Percentiles rank a stretch among this genome's conserved stretches.
Conservation (phyloP, 345 rosid genomes). For the Citrus inodora region DNA sequence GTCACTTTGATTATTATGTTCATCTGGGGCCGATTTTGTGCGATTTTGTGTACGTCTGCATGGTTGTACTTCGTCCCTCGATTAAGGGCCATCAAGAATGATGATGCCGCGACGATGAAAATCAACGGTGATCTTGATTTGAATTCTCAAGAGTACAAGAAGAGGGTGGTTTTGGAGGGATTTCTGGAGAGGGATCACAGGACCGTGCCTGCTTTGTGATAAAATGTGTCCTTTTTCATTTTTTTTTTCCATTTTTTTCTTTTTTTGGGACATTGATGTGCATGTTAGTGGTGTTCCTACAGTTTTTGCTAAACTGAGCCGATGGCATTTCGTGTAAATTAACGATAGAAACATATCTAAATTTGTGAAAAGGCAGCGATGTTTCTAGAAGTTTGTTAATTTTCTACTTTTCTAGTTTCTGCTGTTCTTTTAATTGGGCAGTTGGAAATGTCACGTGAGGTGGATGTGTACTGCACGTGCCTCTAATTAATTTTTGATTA, state of each 20-base stretch:
- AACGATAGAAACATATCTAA: not conserved
- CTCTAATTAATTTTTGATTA: not conserved
- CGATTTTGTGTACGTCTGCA: slow-evolving; percentile 60
- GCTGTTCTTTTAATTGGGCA: not conserved
- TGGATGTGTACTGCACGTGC: not conserved
- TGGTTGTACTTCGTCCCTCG: slow-evolving; percentile 55
- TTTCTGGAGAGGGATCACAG: slow-evolving; percentile 59
- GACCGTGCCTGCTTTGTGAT: not conserved
- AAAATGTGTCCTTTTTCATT: not conserved
- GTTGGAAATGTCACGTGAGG: not conserved
- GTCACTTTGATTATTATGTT: slow-evolving; percentile 50
- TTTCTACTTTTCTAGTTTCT: not conserved
- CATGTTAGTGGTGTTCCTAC: not conserved
- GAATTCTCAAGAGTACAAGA: slow-evolving; percentile 47
- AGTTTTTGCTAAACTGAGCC: not conserved
- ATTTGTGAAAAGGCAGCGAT: not conserved
- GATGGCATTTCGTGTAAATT: slow-evolving; percentile 21
- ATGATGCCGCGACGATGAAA: not conserved
- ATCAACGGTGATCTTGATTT: slow-evolving; percentile 23
- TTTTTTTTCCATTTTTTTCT: not conserved
- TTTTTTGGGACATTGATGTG: not conserved
- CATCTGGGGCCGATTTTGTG: slow-evolving; percentile 61
- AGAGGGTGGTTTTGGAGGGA: slow-evolving; percentile 70
- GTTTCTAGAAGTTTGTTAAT: not conserved
- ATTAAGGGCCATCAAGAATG: slow-evolving; percentile 9